phyloP scores from a whole-genome alignment of 2,329 filamentous ascomycete genomes.

The Fusarium stilboides region DNA sequence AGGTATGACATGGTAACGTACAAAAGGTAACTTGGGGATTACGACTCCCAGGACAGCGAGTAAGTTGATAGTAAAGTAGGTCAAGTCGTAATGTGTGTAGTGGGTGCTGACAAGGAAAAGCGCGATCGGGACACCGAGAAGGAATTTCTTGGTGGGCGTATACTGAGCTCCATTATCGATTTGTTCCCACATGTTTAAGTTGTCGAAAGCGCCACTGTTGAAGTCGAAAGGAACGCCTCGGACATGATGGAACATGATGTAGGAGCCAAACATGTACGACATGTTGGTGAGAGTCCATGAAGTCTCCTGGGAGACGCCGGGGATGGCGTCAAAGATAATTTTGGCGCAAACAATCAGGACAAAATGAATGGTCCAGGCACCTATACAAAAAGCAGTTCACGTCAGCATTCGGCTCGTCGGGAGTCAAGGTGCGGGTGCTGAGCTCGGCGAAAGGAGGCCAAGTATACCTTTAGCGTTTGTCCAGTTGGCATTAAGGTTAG shows the following conservation, averaged over 20 bases:
- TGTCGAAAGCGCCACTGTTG: conserved; percentile 98
- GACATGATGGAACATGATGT: conserved; percentile 99
- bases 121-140: conserved; percentile 93
- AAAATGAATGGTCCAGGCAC: conserved; percentile 97
- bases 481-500: conserved; percentile 98
- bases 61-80: conserved; percentile 98
- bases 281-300: conserved; percentile 99
- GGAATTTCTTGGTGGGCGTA: conserved; percentile 98
- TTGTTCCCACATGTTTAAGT: conserved; percentile 99
- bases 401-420: conserved; percentile 38
- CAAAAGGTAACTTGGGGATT: conserved; percentile 95
- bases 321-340: conserved; percentile 97
- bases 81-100: conserved; percentile 97
- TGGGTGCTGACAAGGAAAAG: conserved; percentile 97
- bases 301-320: conserved; percentile 95
- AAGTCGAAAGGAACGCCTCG: conserved; percentile 98
- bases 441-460: conserved; percentile 19
- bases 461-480: conserved; percentile 95
- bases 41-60: conserved; percentile 92
- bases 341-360: conserved; percentile 93
- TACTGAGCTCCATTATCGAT: conserved; percentile 99
- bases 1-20: conserved; percentile 66
- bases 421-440: conserved; percentile 5
- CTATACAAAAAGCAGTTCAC: conserved; percentile 61
- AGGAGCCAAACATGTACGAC: conserved; percentile 98